These are phyloP conservation scores for Fusarium illudens DNA, from an alignment of 2,329 filamentous ascomycete genomes.

Conservation along the genomic window DNA sequence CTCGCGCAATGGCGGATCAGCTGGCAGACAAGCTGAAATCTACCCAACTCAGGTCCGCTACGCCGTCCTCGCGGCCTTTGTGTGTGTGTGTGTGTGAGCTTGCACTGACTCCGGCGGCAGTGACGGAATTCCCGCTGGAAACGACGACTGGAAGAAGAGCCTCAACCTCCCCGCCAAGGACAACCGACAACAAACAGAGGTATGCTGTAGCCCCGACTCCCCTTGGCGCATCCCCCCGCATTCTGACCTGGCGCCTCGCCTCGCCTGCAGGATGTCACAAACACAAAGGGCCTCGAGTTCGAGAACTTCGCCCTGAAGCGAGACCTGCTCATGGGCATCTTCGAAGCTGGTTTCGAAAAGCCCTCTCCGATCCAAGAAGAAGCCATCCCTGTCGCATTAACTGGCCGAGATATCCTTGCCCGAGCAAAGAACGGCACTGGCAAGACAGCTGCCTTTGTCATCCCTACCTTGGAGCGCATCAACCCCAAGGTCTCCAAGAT, in stretches of 20 bases:
- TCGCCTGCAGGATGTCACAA: conserved; percentile 83
- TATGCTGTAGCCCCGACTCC: conserved; percentile 45
- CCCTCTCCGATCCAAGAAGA: conserved; percentile 99
- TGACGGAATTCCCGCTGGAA: conserved; percentile 56
- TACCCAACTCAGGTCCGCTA: conserved; percentile 52
- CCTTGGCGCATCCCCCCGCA: conserved; percentile 13
- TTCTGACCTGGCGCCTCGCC: conserved; percentile 26
- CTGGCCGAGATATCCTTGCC: conserved; percentile 92
- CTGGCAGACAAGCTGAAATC: conserved; percentile 56
- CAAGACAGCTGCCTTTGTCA: conserved; percentile 98
- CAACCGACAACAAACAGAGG: conserved; percentile 82
- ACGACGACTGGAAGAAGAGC: conserved; percentile 76
- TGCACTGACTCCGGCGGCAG: conserved; percentile 53
- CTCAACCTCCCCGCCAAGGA: conserved; percentile 79
- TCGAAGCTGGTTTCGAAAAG: conserved; percentile 98
- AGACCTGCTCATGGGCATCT: conserved; percentile 97
- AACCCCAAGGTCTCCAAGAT: conserved; percentile 97
- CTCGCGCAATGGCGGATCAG: conserved; percentile 55
- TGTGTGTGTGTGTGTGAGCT: conserved; percentile 33
- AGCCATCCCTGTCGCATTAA: conserved; percentile 94
- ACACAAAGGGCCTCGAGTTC: conserved; percentile 96
- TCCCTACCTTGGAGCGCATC: conserved; percentile 92
- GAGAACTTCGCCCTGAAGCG: conserved; percentile 96
- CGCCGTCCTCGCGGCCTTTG: conserved; percentile 30
- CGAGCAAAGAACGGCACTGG: conserved; percentile 98